Evolutionary conservation across 306 rosid species (phyloP).

Genomic region (Trifolium repens): DNA sequence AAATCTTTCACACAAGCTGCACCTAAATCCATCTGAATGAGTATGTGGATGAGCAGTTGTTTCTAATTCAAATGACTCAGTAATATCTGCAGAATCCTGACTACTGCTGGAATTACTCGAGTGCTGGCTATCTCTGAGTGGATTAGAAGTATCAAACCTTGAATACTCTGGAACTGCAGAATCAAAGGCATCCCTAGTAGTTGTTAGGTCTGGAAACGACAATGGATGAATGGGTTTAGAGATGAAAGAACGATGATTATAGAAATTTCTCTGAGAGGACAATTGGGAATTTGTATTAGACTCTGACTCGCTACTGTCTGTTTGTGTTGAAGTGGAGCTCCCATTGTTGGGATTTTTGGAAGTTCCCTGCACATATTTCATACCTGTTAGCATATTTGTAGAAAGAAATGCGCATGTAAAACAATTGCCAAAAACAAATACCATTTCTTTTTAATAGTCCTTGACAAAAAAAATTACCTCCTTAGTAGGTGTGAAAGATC

Average conservation of each 20-base stretch:
- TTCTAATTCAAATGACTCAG: constrained; percentile 75
- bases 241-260: constrained; percentile 69
- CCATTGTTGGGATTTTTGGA: constrained; percentile 63
- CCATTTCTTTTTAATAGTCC: constrained; percentile 1
- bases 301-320: constrained; percentile 81
- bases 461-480: constrained; percentile 61
- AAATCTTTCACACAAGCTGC: constrained; percentile 76
- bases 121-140: constrained; percentile 60
- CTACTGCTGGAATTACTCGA: constrained; percentile 87
- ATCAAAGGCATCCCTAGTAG: constrained; percentile 61
- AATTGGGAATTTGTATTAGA: constrained; percentile 58
- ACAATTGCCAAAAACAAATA: not conserved
- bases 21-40: constrained; percentile 62
- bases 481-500: constrained; percentile 59
- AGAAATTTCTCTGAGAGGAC: constrained; percentile 62
- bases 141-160: constrained; percentile 63
- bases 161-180: constrained; percentile 50
- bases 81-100: constrained; percentile 75
- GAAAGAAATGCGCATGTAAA: constrained; percentile 26
- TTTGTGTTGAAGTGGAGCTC: constrained; percentile 60
- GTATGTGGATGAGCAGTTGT: constrained; percentile 36
- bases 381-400: constrained; percentile 19
- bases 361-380: constrained; percentile 69
- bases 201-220: constrained; percentile 55
- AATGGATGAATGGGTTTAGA: constrained; percentile 86